phyloP scores from a whole-genome alignment of 2,329 filamentous ascomycete genomes.

The Paraconiothyrium brasiliense region DNA sequence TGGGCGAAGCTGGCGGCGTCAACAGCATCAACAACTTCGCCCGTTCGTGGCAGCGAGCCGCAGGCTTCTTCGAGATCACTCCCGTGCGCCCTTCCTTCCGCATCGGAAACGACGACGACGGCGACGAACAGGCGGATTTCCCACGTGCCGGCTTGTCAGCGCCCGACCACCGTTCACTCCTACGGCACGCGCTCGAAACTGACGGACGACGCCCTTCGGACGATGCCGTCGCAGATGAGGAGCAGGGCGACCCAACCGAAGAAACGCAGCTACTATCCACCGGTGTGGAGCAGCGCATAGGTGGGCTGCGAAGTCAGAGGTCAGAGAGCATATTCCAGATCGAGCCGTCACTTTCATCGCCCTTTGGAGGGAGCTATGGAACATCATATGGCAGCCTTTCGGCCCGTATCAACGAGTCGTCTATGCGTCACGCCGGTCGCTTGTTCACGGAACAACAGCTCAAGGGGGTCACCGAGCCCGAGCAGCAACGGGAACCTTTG shows the following conservation, averaged over 20 bases:
- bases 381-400: conserved; percentile 69
- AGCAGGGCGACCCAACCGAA: conserved; percentile 42
- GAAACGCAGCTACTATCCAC: conserved; percentile 40
- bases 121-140: conserved; percentile 47
- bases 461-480: conserved; percentile 53
- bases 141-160: conserved; percentile 42
- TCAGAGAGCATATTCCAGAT: conserved; percentile 59
- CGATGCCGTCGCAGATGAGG: conserved; percentile 48
- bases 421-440: conserved; percentile 64
- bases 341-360: conserved; percentile 68
- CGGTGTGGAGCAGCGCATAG: conserved; percentile 38
- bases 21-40: conserved; percentile 96
- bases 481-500: conserved; percentile 71
- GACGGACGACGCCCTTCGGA: conserved; percentile 50
- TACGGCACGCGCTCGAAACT: conserved; percentile 52
- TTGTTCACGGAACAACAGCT: conserved; percentile 59
- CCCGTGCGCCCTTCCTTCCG: conserved; percentile 80
- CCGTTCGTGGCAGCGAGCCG: conserved; percentile 89
- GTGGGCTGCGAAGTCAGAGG: conserved; percentile 39
- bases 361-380: conserved; percentile 77
- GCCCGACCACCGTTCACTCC: conserved; percentile 53
- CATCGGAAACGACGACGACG: conserved; percentile 50
- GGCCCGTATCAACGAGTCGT: conserved; percentile 65
- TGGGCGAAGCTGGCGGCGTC: conserved; percentile 81
- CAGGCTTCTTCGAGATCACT: conserved; percentile 86